Evolutionary conservation across 2,329 filamentous ascomycete genomes (phyloP), one percentile per base, ranked within the genome.

Genomic region (Hypocrella siamensis): DNA sequence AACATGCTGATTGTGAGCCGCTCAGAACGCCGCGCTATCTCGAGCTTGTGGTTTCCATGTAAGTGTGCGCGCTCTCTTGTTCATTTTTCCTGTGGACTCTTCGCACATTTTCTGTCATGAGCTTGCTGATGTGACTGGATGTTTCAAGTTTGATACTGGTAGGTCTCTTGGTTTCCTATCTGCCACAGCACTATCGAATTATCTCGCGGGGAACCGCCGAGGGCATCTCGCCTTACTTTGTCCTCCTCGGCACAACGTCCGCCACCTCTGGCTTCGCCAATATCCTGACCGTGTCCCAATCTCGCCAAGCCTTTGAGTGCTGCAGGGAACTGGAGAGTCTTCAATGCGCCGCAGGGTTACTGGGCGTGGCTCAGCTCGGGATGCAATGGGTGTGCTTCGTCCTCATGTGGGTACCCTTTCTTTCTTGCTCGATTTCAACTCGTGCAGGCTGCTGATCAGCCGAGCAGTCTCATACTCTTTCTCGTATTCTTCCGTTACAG

Each of bases 141-240:
- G 25, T 16, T 9, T 18, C 10, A 43, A 74, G 69, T 38, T 50
- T 93, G 46, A 83, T 96, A 43, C 65, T 96, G 38, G 51, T 93
- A 44, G 88, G 88, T 35, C 86, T 96, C 45, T 65, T 94, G 38
- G 60, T 93, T 36, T 96, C 88, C 21, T 98, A 98, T 59, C 68
- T 96, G 3, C 90, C 90, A 1, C 90, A 98, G 52, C 88, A 96
- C 57, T 71, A 79, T 53, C 84, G 90, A 47, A 96, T 98, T 56
- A 82, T 93, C 43, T 65, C 70, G 26, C 74, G 85, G 34, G 73
- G 77, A 38, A 90, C 83, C 11, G 92, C 88, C 16, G 88, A 93
- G 53, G 90, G 90, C 39, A 86, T 98, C 39, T 94, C 86, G 19
- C 88, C 90, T 7, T 90, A 88, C 56, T 98, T 93, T 50, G 76